Conservation (phyloP, 139 green algal species). For the Tetraselmis striata region DNA sequence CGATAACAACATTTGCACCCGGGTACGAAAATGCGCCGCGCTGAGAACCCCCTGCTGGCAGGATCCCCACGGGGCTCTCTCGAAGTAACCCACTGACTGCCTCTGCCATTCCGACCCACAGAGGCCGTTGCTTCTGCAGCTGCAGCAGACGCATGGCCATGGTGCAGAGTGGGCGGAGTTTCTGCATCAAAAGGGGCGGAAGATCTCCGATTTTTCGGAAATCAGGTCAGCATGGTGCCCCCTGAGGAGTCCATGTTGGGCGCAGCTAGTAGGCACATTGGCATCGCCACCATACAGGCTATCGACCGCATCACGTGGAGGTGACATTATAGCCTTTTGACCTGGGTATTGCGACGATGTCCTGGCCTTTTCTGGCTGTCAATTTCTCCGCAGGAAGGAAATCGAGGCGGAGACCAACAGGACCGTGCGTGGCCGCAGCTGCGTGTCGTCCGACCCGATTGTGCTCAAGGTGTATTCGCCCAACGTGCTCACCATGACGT, state of each 20-base stretch:
- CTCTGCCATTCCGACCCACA: background rate
- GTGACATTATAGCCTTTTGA: background rate
- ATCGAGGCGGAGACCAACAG: conserved; percentile 89
- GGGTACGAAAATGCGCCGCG: conserved; percentile 85
- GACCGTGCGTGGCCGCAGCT: conserved; percentile 52
- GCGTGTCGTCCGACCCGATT: conserved; percentile 88
- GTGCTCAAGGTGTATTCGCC: conserved; percentile 86
- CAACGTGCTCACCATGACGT: conserved; percentile 84
- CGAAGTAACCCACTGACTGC: background rate
- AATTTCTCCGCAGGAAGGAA: no score
- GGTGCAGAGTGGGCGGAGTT: background rate
- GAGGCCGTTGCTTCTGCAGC: background rate
- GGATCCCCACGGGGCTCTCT: conserved; percentile 43
- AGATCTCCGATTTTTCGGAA: background rate
- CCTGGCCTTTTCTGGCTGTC: no score
- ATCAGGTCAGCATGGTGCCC: no score
- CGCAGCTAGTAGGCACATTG: background rate
- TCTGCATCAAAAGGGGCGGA: background rate
- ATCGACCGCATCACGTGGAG: background rate
- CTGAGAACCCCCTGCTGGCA: conserved; percentile 69
- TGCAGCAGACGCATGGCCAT: background rate
- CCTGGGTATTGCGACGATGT: conserved; percentile 61
- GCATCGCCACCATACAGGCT: no score
- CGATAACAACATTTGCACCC: conserved; percentile 89
- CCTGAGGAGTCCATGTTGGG: background rate